Evolutionary conservation across 1,284 basidiomycete genomes (phyloP).

Genomic region (Irpex sp.): DNA sequence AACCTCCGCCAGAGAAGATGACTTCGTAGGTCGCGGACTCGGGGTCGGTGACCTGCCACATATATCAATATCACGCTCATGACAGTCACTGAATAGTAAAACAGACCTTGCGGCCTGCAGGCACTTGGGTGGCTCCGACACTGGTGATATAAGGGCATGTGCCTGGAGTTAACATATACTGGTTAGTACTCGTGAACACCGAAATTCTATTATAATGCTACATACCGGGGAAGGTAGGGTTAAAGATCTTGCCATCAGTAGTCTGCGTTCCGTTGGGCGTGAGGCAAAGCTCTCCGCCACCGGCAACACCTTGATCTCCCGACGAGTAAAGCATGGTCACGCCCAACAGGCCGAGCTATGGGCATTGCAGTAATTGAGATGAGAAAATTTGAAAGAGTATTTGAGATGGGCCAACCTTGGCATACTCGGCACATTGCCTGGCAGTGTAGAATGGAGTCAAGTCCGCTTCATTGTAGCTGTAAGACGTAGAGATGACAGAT

Average conservation of each 20-base stretch:
- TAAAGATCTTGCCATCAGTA: too few species aligned
- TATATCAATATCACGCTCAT: conserved; percentile 20
- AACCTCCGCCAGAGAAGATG: conserved; percentile 32
- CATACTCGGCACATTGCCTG: conserved; percentile 43
- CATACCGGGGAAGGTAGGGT: conserved; percentile 1
- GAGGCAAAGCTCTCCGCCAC: conserved; percentile 40
- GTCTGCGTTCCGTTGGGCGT: conserved; percentile 18
- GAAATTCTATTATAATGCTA: too few species aligned
- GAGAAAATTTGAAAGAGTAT: neutral
- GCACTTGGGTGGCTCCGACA: conserved; percentile 53
- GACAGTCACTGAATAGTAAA: neutral
- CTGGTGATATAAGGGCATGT: conserved; percentile 60
- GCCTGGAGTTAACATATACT: conserved; percentile 17
- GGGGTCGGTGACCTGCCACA: conserved; percentile 37
- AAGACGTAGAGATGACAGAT: conserved; percentile 38
- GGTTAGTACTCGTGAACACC: conserved; percentile 14
- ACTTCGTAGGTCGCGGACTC: conserved; percentile 26
- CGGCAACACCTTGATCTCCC: conserved; percentile 57
- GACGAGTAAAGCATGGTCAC: conserved; percentile 64
- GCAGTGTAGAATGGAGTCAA: conserved; percentile 33
- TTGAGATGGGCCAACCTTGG: conserved; percentile 27
- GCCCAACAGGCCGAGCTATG: conserved; percentile 50
- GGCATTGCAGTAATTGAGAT: neutral
- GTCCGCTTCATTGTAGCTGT: conserved; percentile 32
- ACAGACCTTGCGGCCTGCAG: conserved; percentile 49